These are phyloP conservation scores for Hyphopichia wangnamkhiaoensis DNA, from an alignment of 1,139 yeast species.

Conservation along the genomic window DNA sequence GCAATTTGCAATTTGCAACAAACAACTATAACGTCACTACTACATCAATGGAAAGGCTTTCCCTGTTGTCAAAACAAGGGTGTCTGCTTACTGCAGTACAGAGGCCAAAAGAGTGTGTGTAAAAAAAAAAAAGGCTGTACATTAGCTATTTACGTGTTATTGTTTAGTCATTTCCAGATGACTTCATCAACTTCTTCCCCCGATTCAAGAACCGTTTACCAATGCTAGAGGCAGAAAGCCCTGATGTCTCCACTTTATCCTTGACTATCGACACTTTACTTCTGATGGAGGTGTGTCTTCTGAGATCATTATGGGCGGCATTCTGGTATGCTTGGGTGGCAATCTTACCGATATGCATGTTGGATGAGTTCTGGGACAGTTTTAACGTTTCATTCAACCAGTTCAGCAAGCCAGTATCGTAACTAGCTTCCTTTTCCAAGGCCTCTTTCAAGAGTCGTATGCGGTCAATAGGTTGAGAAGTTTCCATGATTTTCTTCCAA, in stretches of 20 bases:
- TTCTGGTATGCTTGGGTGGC: conserved; percentile 50
- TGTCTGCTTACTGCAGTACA: too few relatives aligned
- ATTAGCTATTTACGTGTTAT: background rate
- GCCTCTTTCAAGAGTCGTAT: conserved; percentile 45
- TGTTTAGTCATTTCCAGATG: conserved; percentile 2
- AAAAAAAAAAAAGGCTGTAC: background rate
- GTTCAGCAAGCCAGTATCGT: conserved; percentile 47
- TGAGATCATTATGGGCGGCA: conserved; percentile 46
- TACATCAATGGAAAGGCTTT: too few relatives aligned
- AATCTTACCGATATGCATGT: conserved; percentile 45
- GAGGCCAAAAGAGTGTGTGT: too few relatives aligned
- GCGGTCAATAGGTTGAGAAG: conserved; percentile 45
- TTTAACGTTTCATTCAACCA: conserved; percentile 48
- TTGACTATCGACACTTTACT: conserved; percentile 45
- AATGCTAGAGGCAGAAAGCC: conserved; percentile 42
- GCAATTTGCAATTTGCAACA: background rate
- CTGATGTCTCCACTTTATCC: conserved; percentile 46
- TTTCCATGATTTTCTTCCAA: conserved; percentile 46
- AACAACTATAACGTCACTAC: too few relatives aligned
- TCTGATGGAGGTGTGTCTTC: conserved; percentile 44
- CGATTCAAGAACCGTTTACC: conserved; percentile 45
- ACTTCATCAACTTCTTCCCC: conserved; percentile 42
- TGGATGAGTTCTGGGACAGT: conserved; percentile 32
- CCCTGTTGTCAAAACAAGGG: too few relatives aligned
- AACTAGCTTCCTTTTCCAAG: conserved; percentile 36